Evolutionary conservation across 2,329 filamentous ascomycete genomes (phyloP).

Genomic region (Biscogniauxia marginata): DNA sequence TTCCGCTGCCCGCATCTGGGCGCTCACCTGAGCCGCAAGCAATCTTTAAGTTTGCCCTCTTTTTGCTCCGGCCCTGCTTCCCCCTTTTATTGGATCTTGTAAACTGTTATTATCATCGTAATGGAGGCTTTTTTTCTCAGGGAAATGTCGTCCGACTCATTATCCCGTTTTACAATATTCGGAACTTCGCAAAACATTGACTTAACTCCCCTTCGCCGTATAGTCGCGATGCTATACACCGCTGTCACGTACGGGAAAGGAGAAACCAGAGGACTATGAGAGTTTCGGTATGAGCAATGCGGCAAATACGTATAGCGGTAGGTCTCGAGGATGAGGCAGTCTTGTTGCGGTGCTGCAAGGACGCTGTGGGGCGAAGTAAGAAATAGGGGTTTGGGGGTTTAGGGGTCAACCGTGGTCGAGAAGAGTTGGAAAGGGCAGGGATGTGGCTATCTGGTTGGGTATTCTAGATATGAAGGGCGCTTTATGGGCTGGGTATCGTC

Average conservation of each 20-base stretch:
- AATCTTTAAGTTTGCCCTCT: not conserved
- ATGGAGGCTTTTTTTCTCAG: too few species aligned
- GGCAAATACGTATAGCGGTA: constrained; percentile 46
- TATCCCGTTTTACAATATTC: too few species aligned
- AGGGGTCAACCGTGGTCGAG: too few species aligned
- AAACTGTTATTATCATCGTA: too few species aligned
- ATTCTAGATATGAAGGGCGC: not conserved
- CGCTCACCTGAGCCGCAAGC: constrained; percentile 43
- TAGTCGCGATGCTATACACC: constrained; percentile 46
- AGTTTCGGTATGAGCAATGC: constrained; percentile 38
- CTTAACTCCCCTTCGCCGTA: not conserved
- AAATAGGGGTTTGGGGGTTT: not conserved
- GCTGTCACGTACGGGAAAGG: constrained; percentile 42
- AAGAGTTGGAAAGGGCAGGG: too few species aligned
- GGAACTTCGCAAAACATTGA: too few species aligned
- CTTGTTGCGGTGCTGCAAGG: constrained; percentile 24
- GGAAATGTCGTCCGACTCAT: too few species aligned
- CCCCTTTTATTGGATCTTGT: not conserved
- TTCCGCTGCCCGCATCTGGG: constrained; percentile 54
- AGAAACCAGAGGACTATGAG: constrained; percentile 37
- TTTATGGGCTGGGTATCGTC: too few species aligned
- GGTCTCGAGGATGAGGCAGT: constrained; percentile 46
- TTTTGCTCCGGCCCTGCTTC: not conserved
- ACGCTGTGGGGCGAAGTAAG: not conserved
- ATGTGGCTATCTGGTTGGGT: not conserved